phyloP scores from a whole-genome alignment of 2,329 filamentous ascomycete genomes.

The Xylariaceae sp. region DNA sequence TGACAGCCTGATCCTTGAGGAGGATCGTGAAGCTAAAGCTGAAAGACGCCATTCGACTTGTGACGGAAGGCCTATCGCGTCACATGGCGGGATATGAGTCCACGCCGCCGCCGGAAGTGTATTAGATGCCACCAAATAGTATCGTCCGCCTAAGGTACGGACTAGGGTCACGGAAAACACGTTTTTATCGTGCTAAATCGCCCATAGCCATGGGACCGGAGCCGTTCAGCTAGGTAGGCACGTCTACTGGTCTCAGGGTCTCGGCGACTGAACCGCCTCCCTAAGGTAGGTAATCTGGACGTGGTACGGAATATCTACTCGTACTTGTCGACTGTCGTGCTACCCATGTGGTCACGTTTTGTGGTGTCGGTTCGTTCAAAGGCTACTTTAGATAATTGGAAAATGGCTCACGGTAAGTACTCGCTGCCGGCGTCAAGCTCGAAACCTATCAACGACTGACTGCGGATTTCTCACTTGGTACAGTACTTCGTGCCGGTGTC shows the following conservation, averaged over 20 bases:
- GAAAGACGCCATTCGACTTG: background rate
- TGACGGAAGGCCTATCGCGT: background rate
- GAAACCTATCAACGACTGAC: background rate
- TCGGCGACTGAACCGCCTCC: background rate
- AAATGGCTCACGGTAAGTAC: background rate
- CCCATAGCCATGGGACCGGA: background rate
- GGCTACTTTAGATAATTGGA: background rate
- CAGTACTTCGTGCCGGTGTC: background rate
- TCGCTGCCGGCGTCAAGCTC: background rate
- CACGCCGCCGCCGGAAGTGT: background rate
- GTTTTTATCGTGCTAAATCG: background rate
- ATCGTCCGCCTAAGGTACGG: background rate
- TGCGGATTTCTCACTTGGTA: background rate
- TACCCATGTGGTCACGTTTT: background rate
- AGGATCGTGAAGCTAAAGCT: background rate
- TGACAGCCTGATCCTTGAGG: background rate
- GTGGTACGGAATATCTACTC: background rate
- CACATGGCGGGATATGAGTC: background rate
- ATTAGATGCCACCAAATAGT: too few relatives aligned
- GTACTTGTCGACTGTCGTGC: background rate
- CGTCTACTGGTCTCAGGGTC: background rate
- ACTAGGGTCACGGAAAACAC: background rate
- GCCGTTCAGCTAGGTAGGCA: background rate
- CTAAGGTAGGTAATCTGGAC: too few relatives aligned
- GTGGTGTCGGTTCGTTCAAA: background rate